Evolutionary conservation across 345 rosid species (phyloP).

Genomic region (Eucalyptus sideroxylon): DNA sequence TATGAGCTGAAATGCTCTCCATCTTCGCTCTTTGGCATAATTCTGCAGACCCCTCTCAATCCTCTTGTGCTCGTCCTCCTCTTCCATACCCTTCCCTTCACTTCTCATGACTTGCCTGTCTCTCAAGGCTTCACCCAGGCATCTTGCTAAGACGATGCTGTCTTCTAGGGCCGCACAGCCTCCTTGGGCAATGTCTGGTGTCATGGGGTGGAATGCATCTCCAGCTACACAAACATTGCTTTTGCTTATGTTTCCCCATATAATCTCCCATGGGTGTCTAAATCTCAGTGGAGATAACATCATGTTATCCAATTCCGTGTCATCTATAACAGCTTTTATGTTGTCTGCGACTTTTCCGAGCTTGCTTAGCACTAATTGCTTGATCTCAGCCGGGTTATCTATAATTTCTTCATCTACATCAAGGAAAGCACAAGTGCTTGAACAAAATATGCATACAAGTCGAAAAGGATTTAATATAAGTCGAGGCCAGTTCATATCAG

Average conservation of each 20-base stretch:
- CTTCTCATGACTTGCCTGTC: neutral
- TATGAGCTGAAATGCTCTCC: constrained; percentile 36
- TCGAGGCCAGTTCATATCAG: neutral
- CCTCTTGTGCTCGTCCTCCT: constrained; percentile 7
- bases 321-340: constrained; percentile 19
- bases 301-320: constrained; percentile 19
- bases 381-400: constrained; percentile 15
- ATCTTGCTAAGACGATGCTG: constrained; percentile 49
- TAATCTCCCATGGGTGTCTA: constrained; percentile 46
- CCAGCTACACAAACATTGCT: constrained; percentile 33
- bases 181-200: constrained; percentile 65
- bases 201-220: constrained; percentile 61
- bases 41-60: constrained; percentile 19
- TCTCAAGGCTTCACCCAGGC: constrained; percentile 35
- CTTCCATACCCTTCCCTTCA: neutral
- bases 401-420: constrained; percentile 4
- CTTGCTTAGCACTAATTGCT: constrained; percentile 30
- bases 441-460: neutral
- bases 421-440: neutral
- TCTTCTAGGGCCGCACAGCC: constrained; percentile 67
- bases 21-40: constrained; percentile 24
- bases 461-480: neutral
- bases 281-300: constrained; percentile 10
- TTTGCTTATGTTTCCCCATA: constrained; percentile 30
- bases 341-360: constrained; percentile 15